phyloP scores from a whole-genome alignment of 176 grass and related monocot species.

The Ensete ventricosum region DNA sequence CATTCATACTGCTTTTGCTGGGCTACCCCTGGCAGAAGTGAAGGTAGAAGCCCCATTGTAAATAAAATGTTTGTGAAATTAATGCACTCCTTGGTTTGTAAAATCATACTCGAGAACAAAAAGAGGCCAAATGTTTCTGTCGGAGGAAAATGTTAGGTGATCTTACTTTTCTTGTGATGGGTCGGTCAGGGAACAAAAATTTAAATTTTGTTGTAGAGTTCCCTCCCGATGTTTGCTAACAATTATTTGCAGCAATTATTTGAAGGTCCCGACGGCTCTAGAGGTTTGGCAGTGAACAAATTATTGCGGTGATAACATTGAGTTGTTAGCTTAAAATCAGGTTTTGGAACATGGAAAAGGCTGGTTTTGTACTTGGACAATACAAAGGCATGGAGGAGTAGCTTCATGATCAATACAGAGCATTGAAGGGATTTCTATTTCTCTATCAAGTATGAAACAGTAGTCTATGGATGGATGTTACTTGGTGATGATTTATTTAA shows the following conservation, averaged over 20 bases:
- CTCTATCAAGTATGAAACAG: too few species aligned
- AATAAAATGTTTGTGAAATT: slow-evolving; percentile 2
- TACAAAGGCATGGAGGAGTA: too few species aligned
- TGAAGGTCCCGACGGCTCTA: slow-evolving; percentile 8
- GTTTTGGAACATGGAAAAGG: neutral
- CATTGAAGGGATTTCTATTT: too few species aligned
- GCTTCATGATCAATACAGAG: too few species aligned
- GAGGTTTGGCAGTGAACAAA: slow-evolving; percentile 19
- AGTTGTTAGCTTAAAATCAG: neutral
- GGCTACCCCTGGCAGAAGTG: neutral
- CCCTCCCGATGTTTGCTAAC: neutral
- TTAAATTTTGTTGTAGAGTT: neutral
- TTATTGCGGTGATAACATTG: slow-evolving; percentile 21
- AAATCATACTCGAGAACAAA: neutral
- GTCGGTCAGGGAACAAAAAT: slow-evolving; percentile 6
- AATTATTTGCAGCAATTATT: slow-evolving; percentile 12
- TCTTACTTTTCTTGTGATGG: neutral
- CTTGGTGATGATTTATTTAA: too few species aligned
- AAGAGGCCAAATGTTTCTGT: neutral
- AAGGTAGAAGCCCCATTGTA: neutral
- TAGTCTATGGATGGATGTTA: too few species aligned
- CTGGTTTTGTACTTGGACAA: neutral
- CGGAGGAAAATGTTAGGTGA: neutral
- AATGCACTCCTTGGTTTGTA: slow-evolving; percentile 1
- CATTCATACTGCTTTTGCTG: neutral